Evolutionary conservation across 306 rosid species (phyloP).

Genomic region (Quercus wislizeni): DNA sequence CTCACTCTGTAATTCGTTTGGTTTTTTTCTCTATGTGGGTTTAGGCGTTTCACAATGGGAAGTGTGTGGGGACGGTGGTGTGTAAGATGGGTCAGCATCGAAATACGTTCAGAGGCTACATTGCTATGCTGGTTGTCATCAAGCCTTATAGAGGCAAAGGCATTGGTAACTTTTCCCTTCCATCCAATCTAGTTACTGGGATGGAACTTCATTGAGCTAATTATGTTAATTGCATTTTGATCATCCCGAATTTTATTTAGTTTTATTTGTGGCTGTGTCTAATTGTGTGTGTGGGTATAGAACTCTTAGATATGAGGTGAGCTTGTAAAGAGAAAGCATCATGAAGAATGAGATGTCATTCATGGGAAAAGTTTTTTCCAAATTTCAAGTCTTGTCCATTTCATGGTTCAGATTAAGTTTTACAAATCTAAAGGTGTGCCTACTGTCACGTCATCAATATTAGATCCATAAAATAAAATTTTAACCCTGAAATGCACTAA

Average conservation of each 20-base stretch:
- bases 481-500: too few species aligned
- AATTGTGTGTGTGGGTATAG: background rate
- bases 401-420: too few species aligned
- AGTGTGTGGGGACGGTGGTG: constrained; percentile 93
- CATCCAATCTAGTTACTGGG: too few species aligned
- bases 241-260: too few species aligned
- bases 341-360: background rate
- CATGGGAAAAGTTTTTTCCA: too few species aligned
- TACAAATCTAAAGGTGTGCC: too few species aligned
- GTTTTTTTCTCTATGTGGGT: background rate
- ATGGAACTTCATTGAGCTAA: background rate
- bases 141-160: constrained; percentile 90
- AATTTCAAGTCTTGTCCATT: too few species aligned
- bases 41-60: constrained; percentile 84
- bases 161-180: constrained; percentile 49
- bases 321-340: background rate
- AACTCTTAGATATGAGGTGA: background rate
- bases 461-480: too few species aligned
- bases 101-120: constrained; percentile 81
- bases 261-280: too few species aligned
- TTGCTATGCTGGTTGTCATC: constrained; percentile 93
- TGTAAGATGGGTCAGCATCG: constrained; percentile 99
- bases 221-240: background rate
- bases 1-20: background rate
- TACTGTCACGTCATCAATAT: too few species aligned